Percentiles rank a stretch among this genome's conserved stretches.
phyloP scores from a whole-genome alignment of 2,329 filamentous ascomycete species.

The Pyrenophora teres region DNA sequence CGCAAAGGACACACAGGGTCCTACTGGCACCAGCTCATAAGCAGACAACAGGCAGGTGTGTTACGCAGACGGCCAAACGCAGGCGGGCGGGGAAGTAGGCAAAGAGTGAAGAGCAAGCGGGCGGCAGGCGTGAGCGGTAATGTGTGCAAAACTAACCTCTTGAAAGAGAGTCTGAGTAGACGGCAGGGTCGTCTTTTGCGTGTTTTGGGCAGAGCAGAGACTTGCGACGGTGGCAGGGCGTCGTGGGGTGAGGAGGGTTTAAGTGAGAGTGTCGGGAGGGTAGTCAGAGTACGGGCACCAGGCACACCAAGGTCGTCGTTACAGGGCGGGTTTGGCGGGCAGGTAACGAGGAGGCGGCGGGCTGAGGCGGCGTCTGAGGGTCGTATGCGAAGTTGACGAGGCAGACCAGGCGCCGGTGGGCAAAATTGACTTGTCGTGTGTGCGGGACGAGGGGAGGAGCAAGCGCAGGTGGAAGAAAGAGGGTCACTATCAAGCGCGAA shows the following conservation, averaged over 20 bases:
- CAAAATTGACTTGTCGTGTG: constrained; percentile 44
- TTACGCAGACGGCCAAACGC: constrained; percentile 13
- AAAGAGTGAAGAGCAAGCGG: constrained; percentile 11
- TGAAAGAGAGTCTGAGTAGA: constrained; percentile 15
- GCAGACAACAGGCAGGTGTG: constrained; percentile 6
- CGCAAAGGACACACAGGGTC: constrained; percentile 4
- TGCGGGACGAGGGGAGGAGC: constrained; percentile 32
- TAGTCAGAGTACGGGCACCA: constrained; percentile 28
- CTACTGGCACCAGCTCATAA: constrained; percentile 1
- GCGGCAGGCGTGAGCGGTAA: constrained; percentile 15
- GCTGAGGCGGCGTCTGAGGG: constrained; percentile 35
- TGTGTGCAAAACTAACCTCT: constrained; percentile 36
- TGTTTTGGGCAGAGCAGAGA: constrained; percentile 11
- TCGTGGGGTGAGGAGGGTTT: constrained; percentile 15
- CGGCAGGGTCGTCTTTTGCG: constrained; percentile 12
- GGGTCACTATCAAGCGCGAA: constrained; percentile 27
- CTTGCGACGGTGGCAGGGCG: constrained; percentile 10
- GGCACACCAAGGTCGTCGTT: constrained; percentile 31
- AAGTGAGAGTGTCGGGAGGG: constrained; percentile 18
- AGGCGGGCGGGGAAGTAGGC: constrained; percentile 19
- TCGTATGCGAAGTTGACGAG: constrained; percentile 27
- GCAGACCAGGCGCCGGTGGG: constrained; percentile 33
- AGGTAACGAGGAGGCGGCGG: constrained; percentile 25
- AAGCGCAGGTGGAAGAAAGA: constrained; percentile 33
- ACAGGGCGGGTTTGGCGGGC: constrained; percentile 12